Evolutionary conservation across 1,284 basidiomycete species (phyloP).

Genomic region (Ustanciosporium gigantosporum): DNA sequence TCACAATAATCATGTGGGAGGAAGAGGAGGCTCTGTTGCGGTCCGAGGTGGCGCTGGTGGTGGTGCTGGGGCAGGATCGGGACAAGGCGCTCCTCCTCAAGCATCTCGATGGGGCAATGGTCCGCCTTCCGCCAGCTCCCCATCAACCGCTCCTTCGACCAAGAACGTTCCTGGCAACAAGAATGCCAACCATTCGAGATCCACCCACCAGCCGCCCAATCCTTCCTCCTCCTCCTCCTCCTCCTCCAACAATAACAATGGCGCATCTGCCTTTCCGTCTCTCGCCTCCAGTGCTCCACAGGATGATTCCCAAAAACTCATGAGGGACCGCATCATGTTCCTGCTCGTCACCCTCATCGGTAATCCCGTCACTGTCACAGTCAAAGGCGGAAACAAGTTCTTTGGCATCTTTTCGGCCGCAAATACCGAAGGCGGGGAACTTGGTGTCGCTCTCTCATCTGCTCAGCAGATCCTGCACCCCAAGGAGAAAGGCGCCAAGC

Average conservation of each 20-base stretch:
- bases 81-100: slow-evolving; percentile 16
- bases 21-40: slow-evolving; percentile 10
- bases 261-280: slow-evolving; percentile 16
- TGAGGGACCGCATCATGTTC: slow-evolving; percentile 46
- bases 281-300: slow-evolving; percentile 8
- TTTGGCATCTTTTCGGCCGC: slow-evolving; percentile 55
- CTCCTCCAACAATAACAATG: neutral
- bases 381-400: slow-evolving; percentile 41
- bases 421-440: slow-evolving; percentile 37
- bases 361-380: slow-evolving; percentile 46
- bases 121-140: slow-evolving; percentile 10
- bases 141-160: slow-evolving; percentile 6
- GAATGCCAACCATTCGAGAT: slow-evolving; percentile 2
- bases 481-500: slow-evolving; percentile 7
- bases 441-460: slow-evolving; percentile 44
- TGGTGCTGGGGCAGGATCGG: too few species aligned
- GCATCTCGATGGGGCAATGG: slow-evolving; percentile 28
- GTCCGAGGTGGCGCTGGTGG: slow-evolving; percentile 9
- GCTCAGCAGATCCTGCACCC: slow-evolving; percentile 44
- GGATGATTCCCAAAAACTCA: slow-evolving; percentile 31
- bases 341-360: slow-evolving; percentile 46
- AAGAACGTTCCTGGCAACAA: slow-evolving; percentile 7
- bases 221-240: too few species aligned
- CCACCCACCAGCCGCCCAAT: slow-evolving; percentile 4
- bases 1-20: slow-evolving; percentile 15